A percentile compares a stretch with the other conserved stretches of the same genome.
Evolutionary conservation across 768 basidiomycete species (phyloP).

Genomic region (Saitozyma podzolica): DNA sequence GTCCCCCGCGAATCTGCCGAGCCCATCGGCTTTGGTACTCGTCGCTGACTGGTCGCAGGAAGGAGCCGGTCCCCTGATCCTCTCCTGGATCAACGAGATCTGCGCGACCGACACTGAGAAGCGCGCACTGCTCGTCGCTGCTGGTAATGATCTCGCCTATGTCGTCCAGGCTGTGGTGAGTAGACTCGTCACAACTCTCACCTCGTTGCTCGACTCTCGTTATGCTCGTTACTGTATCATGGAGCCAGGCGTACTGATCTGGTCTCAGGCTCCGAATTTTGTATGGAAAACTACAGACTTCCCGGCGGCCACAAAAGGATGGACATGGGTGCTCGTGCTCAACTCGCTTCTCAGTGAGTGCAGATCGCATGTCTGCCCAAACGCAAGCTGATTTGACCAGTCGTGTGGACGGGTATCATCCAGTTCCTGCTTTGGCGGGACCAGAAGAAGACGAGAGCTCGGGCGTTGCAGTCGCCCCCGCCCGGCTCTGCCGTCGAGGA

Average conservation of each 20-base stretch:
- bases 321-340: conserved; percentile 27
- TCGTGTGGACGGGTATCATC: conserved; percentile 25
- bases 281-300: conserved; percentile 42
- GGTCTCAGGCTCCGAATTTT: conserved; percentile 37
- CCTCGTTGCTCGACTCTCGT: neutral
- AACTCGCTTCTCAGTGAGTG: conserved; percentile 36
- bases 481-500: too few relatives aligned
- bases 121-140: conserved; percentile 33
- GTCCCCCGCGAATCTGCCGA: neutral
- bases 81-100: conserved; percentile 42
- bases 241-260: too few relatives aligned
- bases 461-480: too few relatives aligned
- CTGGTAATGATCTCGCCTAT: conserved; percentile 42
- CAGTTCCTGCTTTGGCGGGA: conserved; percentile 26
- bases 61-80: conserved; percentile 33
- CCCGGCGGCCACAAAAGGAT: conserved; percentile 39
- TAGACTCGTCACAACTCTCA: neutral
- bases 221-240: too few relatives aligned
- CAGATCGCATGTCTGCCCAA: too few relatives aligned
- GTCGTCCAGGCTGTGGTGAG: conserved; percentile 40
- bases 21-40: neutral
- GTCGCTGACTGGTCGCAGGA: conserved; percentile 3
- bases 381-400: conserved; percentile 6
- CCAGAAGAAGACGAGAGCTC: conserved; percentile 5
- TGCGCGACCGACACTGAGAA: conserved; percentile 32